Base-by-base conservation (phyloP, 2,329 filamentous ascomycete species). In the Alternaria sp. region DNA sequence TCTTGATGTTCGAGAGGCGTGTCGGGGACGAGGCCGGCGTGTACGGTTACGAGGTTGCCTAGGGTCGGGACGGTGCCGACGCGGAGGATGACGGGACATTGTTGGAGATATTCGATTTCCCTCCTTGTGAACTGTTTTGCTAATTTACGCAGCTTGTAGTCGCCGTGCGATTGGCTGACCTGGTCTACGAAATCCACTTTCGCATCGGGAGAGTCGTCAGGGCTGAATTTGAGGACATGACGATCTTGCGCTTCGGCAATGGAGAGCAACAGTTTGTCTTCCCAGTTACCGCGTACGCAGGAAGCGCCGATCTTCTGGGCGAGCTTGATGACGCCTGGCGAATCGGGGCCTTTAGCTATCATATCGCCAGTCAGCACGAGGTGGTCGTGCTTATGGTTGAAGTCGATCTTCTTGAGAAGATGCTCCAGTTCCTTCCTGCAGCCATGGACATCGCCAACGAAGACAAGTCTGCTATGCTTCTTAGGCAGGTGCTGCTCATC, bases 381-480 rank as follows among this genome's bases (percentile, higher is more conserved):
- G 55, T 82, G 78, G 53, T 80, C 94, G 50, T 81, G 82, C 14
- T 83, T 80, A 27, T 80, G 75, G 60, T 90, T 78, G 78, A 92
- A 94, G 16, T 83, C 75, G 22, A 91, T 81, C 72, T 92, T 89
- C 5, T 85, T 76, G 27, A 98, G 85, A 12, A 98, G 84, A 16
- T 83, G 61, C 64, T 76, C 66, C 28, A 79, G 84, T 63, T 93
- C 86, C 12, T 85, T 77, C 68, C 87, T 87, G 82, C 95, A 95
- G 50, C 95, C 95, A 81, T 98, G 94, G 14, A 98, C 92, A 80
- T 99, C 95, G 56, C 95, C 94, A 34, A 98, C 84, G 62, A 98
- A 84, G 34, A 98, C 83, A 25, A 99, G 81, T 18, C 93, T 84
- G 55, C 85, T 87, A 30, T 79, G 74, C 38, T 73, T 71, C 41